Evolutionary conservation across 768 basidiomycete genomes (phyloP), one percentile per base, ranked within the genome.

Genomic region (Boletus subparvulus): DNA sequence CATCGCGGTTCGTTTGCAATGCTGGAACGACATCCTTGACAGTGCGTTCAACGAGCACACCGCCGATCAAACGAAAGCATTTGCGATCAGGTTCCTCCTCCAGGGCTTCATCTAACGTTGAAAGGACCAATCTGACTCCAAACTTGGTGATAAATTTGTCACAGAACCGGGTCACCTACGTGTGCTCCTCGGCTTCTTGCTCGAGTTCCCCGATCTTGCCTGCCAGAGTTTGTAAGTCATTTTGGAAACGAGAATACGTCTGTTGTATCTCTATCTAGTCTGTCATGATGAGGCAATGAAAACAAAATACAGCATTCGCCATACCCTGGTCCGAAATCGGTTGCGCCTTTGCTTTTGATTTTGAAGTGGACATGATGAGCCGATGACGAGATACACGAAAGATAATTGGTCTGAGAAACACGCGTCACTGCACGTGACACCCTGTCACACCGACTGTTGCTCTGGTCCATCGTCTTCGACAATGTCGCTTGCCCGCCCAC

Each of bases 181-280:
- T 80, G 72, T 99, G 94, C 69, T 99, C 97, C 59, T 99, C 97
- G 19, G 92, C 85, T 67, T 99, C 97, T 62, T 88, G 85, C 72
- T 99, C 97, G 33, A 99, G 80, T 73, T 99, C 97, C 58, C 92
- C 91, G 64, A 98, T 95, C 76, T 98, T 98, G 61, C 87, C 84
- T 37, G 94, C 93, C 28, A 98, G 75, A n/a, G 86, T 83, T 71
- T 95, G 93, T 30, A 98, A 77, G 47, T 98, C 96, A 74, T 82
- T 90, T 73, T 95, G 90, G 65, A 89, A 80, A 55, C 87, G 84
- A 60, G 86, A 79, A 67, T 91, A 96, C 42, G 78, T 88, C 74
- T 87, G 84, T 73, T 93, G 90, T 55, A 94, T 83, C 73, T 94
- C 92, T 93, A 78, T 78, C 82, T 83, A 69, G 74, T 74, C 56